Evolutionary conservation across 1,284 basidiomycete species (phyloP).

Genomic region (Moniliophthora roreri): DNA sequence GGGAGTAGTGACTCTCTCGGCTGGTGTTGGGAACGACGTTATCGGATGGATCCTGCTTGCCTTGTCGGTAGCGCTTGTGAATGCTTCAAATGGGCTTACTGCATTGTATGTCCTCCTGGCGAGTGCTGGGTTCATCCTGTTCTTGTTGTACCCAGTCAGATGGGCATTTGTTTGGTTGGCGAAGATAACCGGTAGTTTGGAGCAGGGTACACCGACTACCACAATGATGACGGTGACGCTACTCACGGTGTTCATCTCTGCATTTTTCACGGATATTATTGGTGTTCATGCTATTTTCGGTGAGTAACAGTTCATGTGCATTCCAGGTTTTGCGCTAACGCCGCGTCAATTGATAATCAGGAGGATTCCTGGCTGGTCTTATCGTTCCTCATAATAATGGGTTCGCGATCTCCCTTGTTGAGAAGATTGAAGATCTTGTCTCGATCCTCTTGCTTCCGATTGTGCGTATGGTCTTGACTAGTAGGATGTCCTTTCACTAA

Average conservation of each 20-base stretch:
- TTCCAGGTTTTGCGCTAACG: conserved; percentile 26
- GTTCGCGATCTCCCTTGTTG: conserved; percentile 74
- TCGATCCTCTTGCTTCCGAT: conserved; percentile 80
- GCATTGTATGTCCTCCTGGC: conserved; percentile 84
- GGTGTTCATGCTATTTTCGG: conserved; percentile 73
- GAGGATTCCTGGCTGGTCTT: conserved; percentile 86
- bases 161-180: conserved; percentile 69
- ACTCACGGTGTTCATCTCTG: conserved; percentile 74
- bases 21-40: conserved; percentile 88
- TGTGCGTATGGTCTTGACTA: conserved; percentile 46
- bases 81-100: conserved; percentile 72
- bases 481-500: not conserved
- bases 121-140: conserved; percentile 71
- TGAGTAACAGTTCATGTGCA: conserved; percentile 22
- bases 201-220: conserved; percentile 71
- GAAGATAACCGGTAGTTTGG: conserved; percentile 70
- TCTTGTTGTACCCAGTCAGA: conserved; percentile 69
- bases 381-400: conserved; percentile 89
- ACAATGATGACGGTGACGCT: conserved; percentile 80
- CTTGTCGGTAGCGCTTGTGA: conserved; percentile 86
- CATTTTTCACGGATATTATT: conserved; percentile 89
- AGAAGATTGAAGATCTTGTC: conserved; percentile 79
- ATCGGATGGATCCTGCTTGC: conserved; percentile 80
- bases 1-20: conserved; percentile 83
- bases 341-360: conserved; percentile 36